These are phyloP conservation scores for Corymbia calophylla DNA, from an alignment of 441 rosid genomes.

Conservation along the genomic window DNA sequence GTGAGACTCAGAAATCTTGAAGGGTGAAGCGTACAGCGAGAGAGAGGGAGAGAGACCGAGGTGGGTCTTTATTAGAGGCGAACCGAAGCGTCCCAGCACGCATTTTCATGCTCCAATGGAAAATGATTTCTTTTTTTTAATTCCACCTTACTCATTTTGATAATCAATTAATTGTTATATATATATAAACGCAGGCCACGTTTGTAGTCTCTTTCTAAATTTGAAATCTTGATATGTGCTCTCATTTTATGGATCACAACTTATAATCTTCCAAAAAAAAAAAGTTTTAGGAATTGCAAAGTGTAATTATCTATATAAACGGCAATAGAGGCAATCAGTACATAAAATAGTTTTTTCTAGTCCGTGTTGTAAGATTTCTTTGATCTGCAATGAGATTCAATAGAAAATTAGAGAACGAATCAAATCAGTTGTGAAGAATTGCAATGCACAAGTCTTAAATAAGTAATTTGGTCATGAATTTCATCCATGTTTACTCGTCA, in stretches of 20 bases:
- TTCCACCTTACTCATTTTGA: neutral
- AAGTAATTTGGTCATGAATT: neutral
- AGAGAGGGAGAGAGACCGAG: neutral
- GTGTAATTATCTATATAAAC: neutral
- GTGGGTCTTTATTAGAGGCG: neutral
- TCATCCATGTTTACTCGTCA: neutral
- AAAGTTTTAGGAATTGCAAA: neutral
- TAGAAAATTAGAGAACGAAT: neutral
- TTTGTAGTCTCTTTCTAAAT: neutral
- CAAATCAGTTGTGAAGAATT: neutral
- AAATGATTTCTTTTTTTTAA: neutral
- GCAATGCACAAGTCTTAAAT: neutral
- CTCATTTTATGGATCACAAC: neutral
- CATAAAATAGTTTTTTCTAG: neutral
- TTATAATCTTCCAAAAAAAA: neutral
- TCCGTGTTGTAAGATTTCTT: neutral
- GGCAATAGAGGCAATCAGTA: fast-evolving
- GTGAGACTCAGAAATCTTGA: neutral
- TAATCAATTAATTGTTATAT: neutral
- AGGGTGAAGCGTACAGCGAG: neutral
- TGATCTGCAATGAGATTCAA: fast-evolving
- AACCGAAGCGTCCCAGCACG: neutral
- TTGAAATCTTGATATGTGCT: neutral
- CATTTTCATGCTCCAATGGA: neutral
- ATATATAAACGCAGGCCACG: neutral